Conservation (phyloP, 1,284 basidiomycete species). For the Moesziomyces antarcticus region DNA sequence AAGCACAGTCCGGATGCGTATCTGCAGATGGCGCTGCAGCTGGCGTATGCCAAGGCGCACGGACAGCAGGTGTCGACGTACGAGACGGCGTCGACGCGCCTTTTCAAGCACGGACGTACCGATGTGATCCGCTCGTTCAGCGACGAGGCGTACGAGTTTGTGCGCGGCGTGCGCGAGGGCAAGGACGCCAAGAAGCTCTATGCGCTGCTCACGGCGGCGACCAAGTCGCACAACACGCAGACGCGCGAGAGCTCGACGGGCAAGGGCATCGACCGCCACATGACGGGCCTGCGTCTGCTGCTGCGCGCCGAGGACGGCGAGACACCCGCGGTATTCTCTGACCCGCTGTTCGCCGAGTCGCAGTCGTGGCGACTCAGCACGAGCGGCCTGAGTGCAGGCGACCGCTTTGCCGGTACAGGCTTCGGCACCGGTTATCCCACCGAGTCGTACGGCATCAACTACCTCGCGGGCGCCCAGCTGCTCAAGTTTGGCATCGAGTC, state of each 20-base stretch:
- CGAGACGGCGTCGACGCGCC: constrained; percentile 91
- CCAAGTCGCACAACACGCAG: constrained; percentile 78
- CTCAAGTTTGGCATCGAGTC: constrained; percentile 96
- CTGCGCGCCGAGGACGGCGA: constrained; percentile 57
- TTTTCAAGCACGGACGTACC: constrained; percentile 89
- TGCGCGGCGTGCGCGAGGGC: constrained; percentile 79
- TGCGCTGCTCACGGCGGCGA: constrained; percentile 76
- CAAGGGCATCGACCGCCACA: constrained; percentile 88
- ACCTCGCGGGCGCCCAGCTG: constrained; percentile 81
- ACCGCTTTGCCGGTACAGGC: constrained; percentile 90
- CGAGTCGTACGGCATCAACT: constrained; percentile 59
- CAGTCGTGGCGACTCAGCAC: constrained; percentile 92
- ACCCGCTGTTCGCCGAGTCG: constrained; percentile 80
- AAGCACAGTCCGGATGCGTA: constrained; percentile 87
- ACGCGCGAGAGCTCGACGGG: constrained; percentile 85
- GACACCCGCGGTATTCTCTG: constrained; percentile 68
- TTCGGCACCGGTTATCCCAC: constrained; percentile 69
- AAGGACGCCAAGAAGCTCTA: constrained; percentile 72
- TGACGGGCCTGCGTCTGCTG: constrained; percentile 81
- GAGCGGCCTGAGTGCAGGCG: constrained; percentile 86
- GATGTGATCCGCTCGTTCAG: constrained; percentile 89
- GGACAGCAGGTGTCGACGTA: constrained; percentile 88
- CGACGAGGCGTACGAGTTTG: constrained; percentile 80
- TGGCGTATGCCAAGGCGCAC: constrained; percentile 87
- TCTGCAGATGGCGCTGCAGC: constrained; percentile 91